Conservation (phyloP, 371 early-diverging fungal genomes). For the Rhizomucor pusillus region DNA sequence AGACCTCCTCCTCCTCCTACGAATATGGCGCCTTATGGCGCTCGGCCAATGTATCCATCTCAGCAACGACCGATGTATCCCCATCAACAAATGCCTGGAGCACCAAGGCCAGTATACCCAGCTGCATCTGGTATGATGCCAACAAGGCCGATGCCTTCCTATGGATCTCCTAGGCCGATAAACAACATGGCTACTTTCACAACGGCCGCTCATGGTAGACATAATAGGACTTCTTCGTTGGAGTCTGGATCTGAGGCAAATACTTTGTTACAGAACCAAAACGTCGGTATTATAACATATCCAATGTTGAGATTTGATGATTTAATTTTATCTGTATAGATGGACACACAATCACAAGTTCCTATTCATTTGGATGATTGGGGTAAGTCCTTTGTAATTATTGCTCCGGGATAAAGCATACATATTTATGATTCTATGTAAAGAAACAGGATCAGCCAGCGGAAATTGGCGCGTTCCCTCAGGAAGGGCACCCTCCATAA, state of each 20-base stretch:
- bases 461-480: constrained; percentile 11
- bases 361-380: constrained; percentile 9
- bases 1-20: constrained; percentile 13
- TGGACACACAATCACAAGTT: neutral
- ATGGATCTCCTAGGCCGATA: constrained; percentile 3
- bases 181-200: neutral
- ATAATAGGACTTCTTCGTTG: constrained; percentile 12
- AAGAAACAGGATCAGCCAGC: constrained; percentile 17
- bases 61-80: constrained; percentile 7
- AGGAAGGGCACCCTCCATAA: constrained; percentile 27
- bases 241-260: constrained; percentile 16
- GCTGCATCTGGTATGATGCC: constrained; percentile 7
- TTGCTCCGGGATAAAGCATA: neutral
- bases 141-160: constrained; percentile 9
- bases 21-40: neutral
- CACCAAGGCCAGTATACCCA: constrained; percentile 15
- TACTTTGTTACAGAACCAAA: constrained; percentile 7
- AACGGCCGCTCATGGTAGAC: neutral
- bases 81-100: constrained; percentile 1
- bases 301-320: too few relatives aligned
- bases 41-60: constrained; percentile 12
- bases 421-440: neutral
- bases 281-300: neutral
- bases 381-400: constrained; percentile 9
- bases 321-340: neutral